Evolutionary conservation across 2,329 filamentous ascomycete species (phyloP), one percentile per base, ranked within the genome.

Genomic region (Talaromyces sp.): DNA sequence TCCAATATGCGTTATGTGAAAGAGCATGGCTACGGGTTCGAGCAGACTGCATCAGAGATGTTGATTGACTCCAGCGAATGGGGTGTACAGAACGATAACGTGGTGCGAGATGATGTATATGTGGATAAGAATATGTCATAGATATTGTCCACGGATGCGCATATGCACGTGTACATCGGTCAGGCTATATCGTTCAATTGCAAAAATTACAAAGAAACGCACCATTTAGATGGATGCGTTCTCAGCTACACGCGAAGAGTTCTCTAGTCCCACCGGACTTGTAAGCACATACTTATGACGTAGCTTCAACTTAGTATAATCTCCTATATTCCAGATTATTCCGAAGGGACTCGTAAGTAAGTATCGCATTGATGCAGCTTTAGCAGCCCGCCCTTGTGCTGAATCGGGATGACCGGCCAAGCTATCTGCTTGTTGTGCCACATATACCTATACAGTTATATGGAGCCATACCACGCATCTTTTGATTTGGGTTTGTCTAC

Each of bases 1-100:
- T 38, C 68, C 22, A 78, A 77, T 47, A 76, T 78, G 67, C 75
- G 68, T 36, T 43, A 75, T 3, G 72, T 79, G 53, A 74, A 72
- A 60, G 70, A 77, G 66, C 71, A 74, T 69, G 74, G 71, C 2
- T 67, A 77, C 5, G 63, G 67, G 3, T 78, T 61, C 22, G 64
- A 65, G 51, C 64, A 65, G 47, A 63, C 25, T 0, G 61, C 61
- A 13, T 31, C 51, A 1, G 61, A 63, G 15, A 19, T 25, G 38
- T 31, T 58, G 13, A 47, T 49, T 2, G 61, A 63, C 7, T 58
- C 61, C 13, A 17, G 10, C 3, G 61, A 53, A 25, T 56, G 38
- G 31, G 49, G 49, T 13, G 22, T 49, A 27, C 53, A 22, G 19
- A 53, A 25, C 27, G 61, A 63, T 29, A 47, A 22, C 5, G 51